These are phyloP conservation scores for Komagataella phaffii DNA, from an alignment of 805 yeast genomes.

Conservation along the genomic window DNA sequence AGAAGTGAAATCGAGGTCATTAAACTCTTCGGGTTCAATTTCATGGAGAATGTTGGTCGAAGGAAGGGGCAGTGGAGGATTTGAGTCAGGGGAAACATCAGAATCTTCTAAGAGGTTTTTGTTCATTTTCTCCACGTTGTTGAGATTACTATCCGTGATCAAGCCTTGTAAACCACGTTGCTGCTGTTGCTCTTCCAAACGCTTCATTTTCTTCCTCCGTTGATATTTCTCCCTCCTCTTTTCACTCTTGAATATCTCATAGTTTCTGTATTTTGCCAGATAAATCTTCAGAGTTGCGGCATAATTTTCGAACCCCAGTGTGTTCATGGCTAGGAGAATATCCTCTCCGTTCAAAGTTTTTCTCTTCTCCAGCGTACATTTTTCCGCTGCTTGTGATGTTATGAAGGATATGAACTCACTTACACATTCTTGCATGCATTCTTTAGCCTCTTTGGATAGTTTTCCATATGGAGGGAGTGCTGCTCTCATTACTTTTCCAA, in stretches of 20 bases:
- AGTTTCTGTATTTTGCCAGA: conserved; percentile 56
- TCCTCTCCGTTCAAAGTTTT: conserved; percentile 65
- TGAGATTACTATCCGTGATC: neutral
- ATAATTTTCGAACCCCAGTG: conserved; percentile 58
- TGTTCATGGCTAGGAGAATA: conserved; percentile 48
- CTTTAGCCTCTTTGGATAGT: conserved; percentile 69
- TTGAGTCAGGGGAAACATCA: neutral
- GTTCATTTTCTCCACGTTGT: neutral
- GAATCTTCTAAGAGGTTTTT: neutral
- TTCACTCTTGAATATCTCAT: conserved; percentile 61
- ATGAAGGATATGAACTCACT: conserved; percentile 55
- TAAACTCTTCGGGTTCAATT: neutral
- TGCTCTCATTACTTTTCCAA: conserved; percentile 61
- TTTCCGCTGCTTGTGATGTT: conserved; percentile 53
- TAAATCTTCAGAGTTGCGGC: conserved; percentile 57
- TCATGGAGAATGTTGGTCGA: neutral
- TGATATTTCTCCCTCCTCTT: conserved; percentile 32
- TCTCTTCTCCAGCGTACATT: conserved; percentile 49
- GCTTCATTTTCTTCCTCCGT: neutral
- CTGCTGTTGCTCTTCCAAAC: neutral
- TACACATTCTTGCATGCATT: conserved; percentile 63
- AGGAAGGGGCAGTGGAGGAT: neutral
- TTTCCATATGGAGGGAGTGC: conserved; percentile 65
- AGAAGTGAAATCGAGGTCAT: neutral
- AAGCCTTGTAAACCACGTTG: neutral